phyloP scores from a whole-genome alignment of 495 filamentous ascomycete genomes.

The Physcia stellaris region DNA sequence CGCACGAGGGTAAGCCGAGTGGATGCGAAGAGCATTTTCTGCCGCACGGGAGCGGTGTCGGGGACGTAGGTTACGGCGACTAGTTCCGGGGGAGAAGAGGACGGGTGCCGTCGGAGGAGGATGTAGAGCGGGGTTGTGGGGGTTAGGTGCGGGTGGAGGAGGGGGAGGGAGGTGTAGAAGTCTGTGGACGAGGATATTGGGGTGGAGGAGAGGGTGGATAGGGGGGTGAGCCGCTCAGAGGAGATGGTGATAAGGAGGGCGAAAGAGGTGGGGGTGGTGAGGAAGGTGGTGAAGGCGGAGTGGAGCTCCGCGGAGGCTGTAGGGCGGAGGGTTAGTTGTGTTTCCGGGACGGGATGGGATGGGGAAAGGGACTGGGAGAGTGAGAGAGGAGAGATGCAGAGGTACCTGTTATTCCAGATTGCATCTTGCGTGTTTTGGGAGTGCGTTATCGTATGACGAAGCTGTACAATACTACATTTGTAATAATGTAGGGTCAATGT shows the following conservation, averaged over 20 bases:
- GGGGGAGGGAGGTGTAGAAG: slow-evolving; percentile 41
- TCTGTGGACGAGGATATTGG: slow-evolving; percentile 45
- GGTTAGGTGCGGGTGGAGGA: slow-evolving; percentile 59
- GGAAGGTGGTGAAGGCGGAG: slow-evolving; percentile 62
- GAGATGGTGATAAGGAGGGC: slow-evolving; percentile 73
- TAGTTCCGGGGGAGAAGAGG: slow-evolving; percentile 33
- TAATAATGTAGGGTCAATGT: background rate
- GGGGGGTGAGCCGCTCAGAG: slow-evolving; percentile 57
- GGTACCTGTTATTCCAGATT: slow-evolving; percentile 79
- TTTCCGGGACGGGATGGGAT: too few species aligned
- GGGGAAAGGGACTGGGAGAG: background rate
- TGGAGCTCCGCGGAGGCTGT: slow-evolving; percentile 79
- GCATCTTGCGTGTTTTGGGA: slow-evolving; percentile 38
- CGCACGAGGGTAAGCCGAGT: slow-evolving; percentile 72
- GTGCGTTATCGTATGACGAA: background rate
- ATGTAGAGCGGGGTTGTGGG: slow-evolving; percentile 70
- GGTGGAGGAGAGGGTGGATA: slow-evolving; percentile 41
- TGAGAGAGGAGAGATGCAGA: slow-evolving; percentile 4
- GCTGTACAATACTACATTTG: background rate
- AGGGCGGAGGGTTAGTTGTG: too few species aligned
- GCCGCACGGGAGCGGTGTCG: slow-evolving; percentile 73
- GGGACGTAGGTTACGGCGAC: slow-evolving; percentile 84
- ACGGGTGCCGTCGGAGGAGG: slow-evolving; percentile 56
- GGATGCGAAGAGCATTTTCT: slow-evolving; percentile 91
- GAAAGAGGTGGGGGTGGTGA: slow-evolving; percentile 48